Evolutionary conservation across 345 rosid genomes (phyloP).

Genomic region (Rhizophora apiculata): DNA sequence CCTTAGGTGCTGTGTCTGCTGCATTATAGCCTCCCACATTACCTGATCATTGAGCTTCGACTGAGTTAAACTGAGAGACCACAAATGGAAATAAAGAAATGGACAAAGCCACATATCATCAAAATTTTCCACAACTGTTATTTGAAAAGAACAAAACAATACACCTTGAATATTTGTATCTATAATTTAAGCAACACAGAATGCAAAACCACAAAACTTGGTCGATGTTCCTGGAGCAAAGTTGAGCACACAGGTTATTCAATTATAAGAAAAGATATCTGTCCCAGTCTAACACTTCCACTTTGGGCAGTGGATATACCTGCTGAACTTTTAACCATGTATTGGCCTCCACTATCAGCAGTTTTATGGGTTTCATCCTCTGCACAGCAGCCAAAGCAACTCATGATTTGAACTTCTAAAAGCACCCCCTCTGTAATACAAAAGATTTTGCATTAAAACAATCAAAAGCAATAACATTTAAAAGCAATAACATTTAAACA

Average conservation of each 20-base stretch:
- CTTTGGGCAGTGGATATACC: slow-evolving; percentile 36
- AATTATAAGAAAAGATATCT: background rate
- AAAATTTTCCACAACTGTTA: background rate
- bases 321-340: slow-evolving; percentile 51
- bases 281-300: background rate
- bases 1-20: slow-evolving; percentile 53
- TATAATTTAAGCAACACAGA: background rate
- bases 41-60: slow-evolving; percentile 30
- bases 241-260: background rate
- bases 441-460: background rate
- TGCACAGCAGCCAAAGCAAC: slow-evolving; percentile 79
- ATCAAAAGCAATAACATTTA: background rate
- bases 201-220: background rate
- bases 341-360: slow-evolving; percentile 61
- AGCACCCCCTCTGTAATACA: slow-evolving; percentile 15
- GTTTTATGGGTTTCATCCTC: slow-evolving; percentile 68
- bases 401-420: slow-evolving; percentile 43
- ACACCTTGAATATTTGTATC: too few species aligned
- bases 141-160: background rate
- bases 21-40: slow-evolving; percentile 40
- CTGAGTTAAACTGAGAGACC: background rate
- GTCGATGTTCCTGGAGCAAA: background rate
- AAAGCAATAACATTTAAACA: background rate
- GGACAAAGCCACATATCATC: background rate
- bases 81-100: background rate